A percentile compares a stretch with the other conserved stretches of the same genome.
phyloP scores from a whole-genome alignment of 805 yeast species.

The Wickerhamomyces rabaulensis region DNA sequence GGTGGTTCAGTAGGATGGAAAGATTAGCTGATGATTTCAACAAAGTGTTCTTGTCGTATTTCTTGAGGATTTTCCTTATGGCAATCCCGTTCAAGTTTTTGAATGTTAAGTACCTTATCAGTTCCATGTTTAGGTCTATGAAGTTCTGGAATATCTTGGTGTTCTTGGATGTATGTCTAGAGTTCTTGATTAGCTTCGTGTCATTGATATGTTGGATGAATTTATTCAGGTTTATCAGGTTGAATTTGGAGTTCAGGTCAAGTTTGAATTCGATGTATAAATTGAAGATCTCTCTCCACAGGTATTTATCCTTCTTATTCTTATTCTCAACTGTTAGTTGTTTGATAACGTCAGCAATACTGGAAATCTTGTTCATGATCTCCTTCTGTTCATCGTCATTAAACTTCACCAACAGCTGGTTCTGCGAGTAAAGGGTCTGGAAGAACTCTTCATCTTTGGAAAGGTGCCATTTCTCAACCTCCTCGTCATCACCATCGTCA shows the following conservation, averaged over 20 bases:
- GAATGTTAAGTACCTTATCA: constrained; percentile 53
- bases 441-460: constrained; percentile 15
- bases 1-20: constrained; percentile 36
- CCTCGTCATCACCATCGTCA: constrained; percentile 2
- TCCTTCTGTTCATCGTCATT: constrained; percentile 43
- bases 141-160: constrained; percentile 43
- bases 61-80: constrained; percentile 61
- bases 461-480: constrained; percentile 1
- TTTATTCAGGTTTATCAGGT: constrained; percentile 39
- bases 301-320: constrained; percentile 50
- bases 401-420: constrained; percentile 28
- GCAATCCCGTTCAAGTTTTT: constrained; percentile 62
- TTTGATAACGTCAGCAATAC: constrained; percentile 28
- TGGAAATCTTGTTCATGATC: constrained; percentile 6
- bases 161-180: constrained; percentile 40
- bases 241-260: constrained; percentile 47
- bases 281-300: constrained; percentile 67
- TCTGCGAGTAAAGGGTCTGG: constrained; percentile 13
- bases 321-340: constrained; percentile 18
- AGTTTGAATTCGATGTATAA: constrained; percentile 62
- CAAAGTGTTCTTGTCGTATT: constrained; percentile 69
- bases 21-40: constrained; percentile 40
- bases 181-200: constrained; percentile 33
- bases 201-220: constrained; percentile 36
- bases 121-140: constrained; percentile 44